Conservation (phyloP, 768 basidiomycete genomes). For the Tylopilus rubrobrunneus region DNA sequence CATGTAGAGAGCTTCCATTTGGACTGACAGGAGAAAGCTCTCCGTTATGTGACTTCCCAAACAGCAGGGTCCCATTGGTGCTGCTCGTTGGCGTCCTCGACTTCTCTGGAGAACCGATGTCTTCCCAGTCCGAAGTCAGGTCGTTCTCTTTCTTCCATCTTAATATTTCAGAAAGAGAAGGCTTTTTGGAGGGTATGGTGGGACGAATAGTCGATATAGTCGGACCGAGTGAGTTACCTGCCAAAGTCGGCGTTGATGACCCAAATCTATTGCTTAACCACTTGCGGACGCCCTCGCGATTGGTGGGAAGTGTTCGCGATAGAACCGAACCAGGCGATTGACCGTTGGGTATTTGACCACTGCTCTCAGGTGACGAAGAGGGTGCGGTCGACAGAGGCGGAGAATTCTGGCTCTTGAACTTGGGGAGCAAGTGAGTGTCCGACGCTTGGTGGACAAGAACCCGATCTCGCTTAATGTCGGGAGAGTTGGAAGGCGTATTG, state of each 20-base stretch:
- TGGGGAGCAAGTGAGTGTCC: slow-evolving; percentile 60
- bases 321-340: slow-evolving; percentile 36
- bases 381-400: slow-evolving; percentile 40
- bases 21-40: slow-evolving; percentile 28
- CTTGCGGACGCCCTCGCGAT: slow-evolving; percentile 75
- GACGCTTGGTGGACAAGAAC: slow-evolving; percentile 66
- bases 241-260: slow-evolving; percentile 38
- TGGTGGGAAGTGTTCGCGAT: slow-evolving; percentile 58
- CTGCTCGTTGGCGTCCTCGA: slow-evolving; percentile 47
- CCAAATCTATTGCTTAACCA: slow-evolving; percentile 67
- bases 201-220: slow-evolving; percentile 33
- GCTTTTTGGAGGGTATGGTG: slow-evolving; percentile 50
- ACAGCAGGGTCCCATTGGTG: slow-evolving; percentile 34
- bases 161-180: slow-evolving; percentile 65
- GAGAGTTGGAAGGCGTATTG: slow-evolving; percentile 46
- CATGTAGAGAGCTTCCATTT: slow-evolving; percentile 26
- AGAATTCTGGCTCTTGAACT: slow-evolving; percentile 41
- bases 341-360: slow-evolving; percentile 22
- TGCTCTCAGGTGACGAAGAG: slow-evolving; percentile 47
- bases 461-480: slow-evolving; percentile 53
- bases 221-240: slow-evolving; percentile 34
- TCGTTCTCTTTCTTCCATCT: slow-evolving; percentile 53
- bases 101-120: slow-evolving; percentile 43
- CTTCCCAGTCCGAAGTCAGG: slow-evolving; percentile 63
- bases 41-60: slow-evolving; percentile 23